Percentiles rank a stretch among this genome's conserved stretches.
phyloP scores from a whole-genome alignment of 202 grass and related monocot species.

The Setaria italica region DNA sequence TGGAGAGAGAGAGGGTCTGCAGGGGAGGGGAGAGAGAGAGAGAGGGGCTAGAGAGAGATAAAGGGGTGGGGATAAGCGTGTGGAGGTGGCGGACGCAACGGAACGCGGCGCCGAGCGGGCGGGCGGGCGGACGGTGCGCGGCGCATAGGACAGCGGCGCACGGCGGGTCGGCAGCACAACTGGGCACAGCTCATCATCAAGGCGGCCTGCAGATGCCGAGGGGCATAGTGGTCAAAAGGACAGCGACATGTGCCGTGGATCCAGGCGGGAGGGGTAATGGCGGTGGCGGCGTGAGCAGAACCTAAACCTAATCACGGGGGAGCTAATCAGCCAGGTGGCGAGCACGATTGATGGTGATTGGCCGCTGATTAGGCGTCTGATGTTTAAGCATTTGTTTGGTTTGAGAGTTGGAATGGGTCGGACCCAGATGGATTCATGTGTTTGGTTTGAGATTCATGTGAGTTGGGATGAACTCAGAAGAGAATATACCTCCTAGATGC shows the following conservation, averaged over 20 bases:
- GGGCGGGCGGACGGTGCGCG: not conserved
- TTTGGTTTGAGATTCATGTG: too few species aligned
- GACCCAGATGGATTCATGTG: too few species aligned
- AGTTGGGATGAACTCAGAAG: too few species aligned
- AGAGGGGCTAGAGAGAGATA: not conserved
- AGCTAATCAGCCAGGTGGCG: not conserved
- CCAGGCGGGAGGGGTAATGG: not conserved
- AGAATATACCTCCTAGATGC: too few species aligned
- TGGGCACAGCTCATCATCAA: slow-evolving; percentile 43
- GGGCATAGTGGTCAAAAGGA: not conserved
- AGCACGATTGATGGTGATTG: not conserved
- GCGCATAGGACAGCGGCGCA: not conserved
- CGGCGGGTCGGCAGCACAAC: slow-evolving; percentile 22
- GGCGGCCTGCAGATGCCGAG: not conserved
- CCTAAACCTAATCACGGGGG: not conserved
- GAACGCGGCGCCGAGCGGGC: not conserved
- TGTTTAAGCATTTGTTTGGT: not conserved
- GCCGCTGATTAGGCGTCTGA: not conserved
- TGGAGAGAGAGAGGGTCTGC: not conserved
- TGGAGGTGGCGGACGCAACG: slow-evolving; percentile 14
- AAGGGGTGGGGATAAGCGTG: not conserved
- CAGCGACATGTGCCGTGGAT: slow-evolving; percentile 26
- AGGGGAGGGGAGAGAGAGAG: not conserved
- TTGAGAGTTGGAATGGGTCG: too few species aligned
- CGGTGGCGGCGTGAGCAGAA: not conserved